Evolutionary conservation across 2,329 filamentous ascomycete genomes (phyloP).

Genomic region (Cladorrhinum sp.): DNA sequence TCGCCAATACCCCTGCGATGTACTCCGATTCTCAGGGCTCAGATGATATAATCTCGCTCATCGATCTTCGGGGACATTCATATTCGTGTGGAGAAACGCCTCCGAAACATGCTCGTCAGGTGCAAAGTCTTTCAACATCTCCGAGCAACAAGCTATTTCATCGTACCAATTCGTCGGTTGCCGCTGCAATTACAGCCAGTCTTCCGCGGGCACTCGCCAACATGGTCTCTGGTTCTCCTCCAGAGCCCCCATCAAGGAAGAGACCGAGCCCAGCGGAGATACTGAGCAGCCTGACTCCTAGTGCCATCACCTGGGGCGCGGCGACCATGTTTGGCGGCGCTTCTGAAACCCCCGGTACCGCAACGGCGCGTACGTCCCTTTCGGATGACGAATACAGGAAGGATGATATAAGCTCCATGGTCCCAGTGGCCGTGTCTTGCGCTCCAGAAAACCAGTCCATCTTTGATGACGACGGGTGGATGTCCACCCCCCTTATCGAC

Average conservation of each 20-base stretch:
- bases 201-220: constrained; percentile 46
- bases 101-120: constrained; percentile 46
- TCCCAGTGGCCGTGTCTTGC: constrained; percentile 52
- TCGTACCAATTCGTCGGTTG: constrained; percentile 53
- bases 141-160: constrained; percentile 53
- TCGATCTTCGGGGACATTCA: constrained; percentile 54
- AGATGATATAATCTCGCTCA: constrained; percentile 51
- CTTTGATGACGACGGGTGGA: constrained; percentile 67
- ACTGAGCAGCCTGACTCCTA: constrained; percentile 51
- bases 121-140: constrained; percentile 57
- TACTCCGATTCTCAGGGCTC: constrained; percentile 57
- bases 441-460: constrained; percentile 59
- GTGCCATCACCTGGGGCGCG: constrained; percentile 50
- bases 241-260: constrained; percentile 41
- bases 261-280: constrained; percentile 61
- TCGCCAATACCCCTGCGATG: constrained; percentile 53
- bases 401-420: constrained; percentile 45
- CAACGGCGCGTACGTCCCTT: constrained; percentile 48
- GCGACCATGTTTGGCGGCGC: constrained; percentile 42
- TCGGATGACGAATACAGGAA: constrained; percentile 52
- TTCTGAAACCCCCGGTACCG: constrained; percentile 45
- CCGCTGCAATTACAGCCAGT: constrained; percentile 54
- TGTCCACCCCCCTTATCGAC: constrained; percentile 57
- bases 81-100: constrained; percentile 63
- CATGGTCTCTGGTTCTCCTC: constrained; percentile 41